Conservation (phyloP, 257 asterid genomes). For the Solanum verrucosum region DNA sequence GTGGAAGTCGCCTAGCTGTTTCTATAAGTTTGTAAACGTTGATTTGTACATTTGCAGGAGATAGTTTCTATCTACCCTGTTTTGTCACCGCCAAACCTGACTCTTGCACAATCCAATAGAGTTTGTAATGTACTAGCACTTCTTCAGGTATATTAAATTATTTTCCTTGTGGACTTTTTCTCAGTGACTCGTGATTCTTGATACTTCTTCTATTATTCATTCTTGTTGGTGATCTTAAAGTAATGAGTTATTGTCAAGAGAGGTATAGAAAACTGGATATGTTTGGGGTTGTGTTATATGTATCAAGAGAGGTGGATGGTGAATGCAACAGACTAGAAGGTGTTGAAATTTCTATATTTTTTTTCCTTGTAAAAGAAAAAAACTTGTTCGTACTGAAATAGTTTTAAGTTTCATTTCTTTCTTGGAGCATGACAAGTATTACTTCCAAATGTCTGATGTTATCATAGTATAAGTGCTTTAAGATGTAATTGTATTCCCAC, state of each 20-base stretch:
- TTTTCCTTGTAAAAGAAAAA: neutral
- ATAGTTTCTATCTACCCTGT: conserved; percentile 16
- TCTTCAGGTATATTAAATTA: conserved; percentile 24
- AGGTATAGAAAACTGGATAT: neutral
- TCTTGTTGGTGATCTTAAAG: neutral
- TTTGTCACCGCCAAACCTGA: conserved; percentile 19
- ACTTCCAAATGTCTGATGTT: neutral
- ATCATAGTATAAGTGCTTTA: neutral
- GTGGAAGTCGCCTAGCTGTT: neutral
- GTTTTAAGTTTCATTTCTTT: neutral
- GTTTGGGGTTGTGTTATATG: neutral
- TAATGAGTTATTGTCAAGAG: neutral
- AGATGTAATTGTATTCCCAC: neutral
- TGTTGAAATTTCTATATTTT: neutral
- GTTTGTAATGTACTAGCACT: conserved; percentile 27
- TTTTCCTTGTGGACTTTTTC: neutral
- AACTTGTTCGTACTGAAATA: neutral
- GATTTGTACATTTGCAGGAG: conserved; percentile 19
- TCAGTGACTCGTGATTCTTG: neutral
- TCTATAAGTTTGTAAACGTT: neutral
- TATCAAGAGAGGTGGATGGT: neutral
- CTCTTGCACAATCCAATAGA: conserved; percentile 23
- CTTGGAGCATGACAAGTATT: neutral
- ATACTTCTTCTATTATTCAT: neutral
- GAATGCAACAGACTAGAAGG: neutral